Percentiles rank a stretch among this genome's conserved stretches.
Evolutionary conservation across 2,329 filamentous ascomycete genomes (phyloP).

Genomic region (Aspergillus clavatus): DNA sequence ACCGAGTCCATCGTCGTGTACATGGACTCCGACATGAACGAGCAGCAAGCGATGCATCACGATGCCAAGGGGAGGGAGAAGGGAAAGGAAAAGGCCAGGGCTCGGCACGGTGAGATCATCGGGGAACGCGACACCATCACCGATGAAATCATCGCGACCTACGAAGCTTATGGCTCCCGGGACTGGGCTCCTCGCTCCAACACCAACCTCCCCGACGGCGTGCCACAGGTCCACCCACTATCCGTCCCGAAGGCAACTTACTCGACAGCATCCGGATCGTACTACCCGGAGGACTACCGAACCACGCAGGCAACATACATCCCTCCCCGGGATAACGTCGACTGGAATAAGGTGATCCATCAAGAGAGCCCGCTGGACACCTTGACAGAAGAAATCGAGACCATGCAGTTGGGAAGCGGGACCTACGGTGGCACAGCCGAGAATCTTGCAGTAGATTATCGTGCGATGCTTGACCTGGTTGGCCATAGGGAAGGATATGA

Average conservation of each 20-base stretch:
- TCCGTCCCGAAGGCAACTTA: neutral
- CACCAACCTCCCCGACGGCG: neutral
- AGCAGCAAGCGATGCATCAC: neutral
- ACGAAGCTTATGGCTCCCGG: neutral
- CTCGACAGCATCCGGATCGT: neutral
- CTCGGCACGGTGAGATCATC: neutral
- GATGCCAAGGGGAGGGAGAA: neutral
- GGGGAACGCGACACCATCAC: neutral
- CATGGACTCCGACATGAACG: neutral
- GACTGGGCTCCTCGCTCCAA: neutral
- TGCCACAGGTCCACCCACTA: neutral
- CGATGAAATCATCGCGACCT: conserved; percentile 1
- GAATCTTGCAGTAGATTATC: conserved; percentile 4
- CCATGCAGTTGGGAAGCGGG: neutral
- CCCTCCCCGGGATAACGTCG: neutral
- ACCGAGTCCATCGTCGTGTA: conserved; percentile 1
- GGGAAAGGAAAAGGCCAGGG: neutral
- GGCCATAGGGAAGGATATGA: neutral
- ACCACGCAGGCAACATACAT: neutral
- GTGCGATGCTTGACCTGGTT: conserved; percentile 1
- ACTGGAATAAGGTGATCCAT: conserved; percentile 5
- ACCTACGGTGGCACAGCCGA: neutral
- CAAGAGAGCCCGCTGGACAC: neutral
- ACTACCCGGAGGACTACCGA: neutral
- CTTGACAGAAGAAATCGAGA: neutral